Evolutionary conservation across 2,329 filamentous ascomycete species (phyloP), one percentile per base, ranked within the genome.

Genomic region (Fusarium agapanthi): DNA sequence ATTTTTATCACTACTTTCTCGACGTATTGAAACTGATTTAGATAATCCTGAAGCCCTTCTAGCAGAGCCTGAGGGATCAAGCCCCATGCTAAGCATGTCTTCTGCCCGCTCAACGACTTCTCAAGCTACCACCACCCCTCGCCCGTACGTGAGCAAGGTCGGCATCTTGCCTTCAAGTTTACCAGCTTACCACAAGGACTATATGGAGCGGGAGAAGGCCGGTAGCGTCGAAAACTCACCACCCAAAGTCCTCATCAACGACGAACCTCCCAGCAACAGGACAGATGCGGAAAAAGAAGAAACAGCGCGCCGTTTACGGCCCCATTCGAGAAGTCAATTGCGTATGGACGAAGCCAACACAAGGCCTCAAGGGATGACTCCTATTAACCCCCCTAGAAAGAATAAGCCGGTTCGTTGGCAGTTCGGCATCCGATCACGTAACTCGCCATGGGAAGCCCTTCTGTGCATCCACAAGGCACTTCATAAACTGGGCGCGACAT

Each of bases 401-500:
- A 83, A 87, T 10, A 95, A 93, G 78, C 93, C 93, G 3, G 93
- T 95, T 22, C 94, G 95, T 74, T 99, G 96, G 96, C 96, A 99
- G 80, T 99, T 99, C 80, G 96, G 96, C 63, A 99, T 99, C 69
- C 90, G 96, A 41, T 97, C 94, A 50, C 91, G 96, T 54, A 99
- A 98, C 78, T 93, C 94, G 62, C 96, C 96, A 1, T 94, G 95
- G 77, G 96, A 99, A 81, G 96, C 96, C 0, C 92, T 99, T 81
- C 86, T 97, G 32, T 98, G 95, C 78, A 96, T 99, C 62, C 98
- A 98, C 86, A 95, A 95, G 80, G 95, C 96, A 1, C 85, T 99
- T 47, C 87, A 91, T 68, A 95, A 95, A 74, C 91, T 98, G 78
- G 95, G 94, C 37, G 96, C 95, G 18, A 91, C 95, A 55, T 98